Percentiles rank a stretch among this genome's conserved stretches.
Evolutionary conservation across 2,329 filamentous ascomycete genomes (phyloP).

Genomic region (Dendrostoma leiphaemia): DNA sequence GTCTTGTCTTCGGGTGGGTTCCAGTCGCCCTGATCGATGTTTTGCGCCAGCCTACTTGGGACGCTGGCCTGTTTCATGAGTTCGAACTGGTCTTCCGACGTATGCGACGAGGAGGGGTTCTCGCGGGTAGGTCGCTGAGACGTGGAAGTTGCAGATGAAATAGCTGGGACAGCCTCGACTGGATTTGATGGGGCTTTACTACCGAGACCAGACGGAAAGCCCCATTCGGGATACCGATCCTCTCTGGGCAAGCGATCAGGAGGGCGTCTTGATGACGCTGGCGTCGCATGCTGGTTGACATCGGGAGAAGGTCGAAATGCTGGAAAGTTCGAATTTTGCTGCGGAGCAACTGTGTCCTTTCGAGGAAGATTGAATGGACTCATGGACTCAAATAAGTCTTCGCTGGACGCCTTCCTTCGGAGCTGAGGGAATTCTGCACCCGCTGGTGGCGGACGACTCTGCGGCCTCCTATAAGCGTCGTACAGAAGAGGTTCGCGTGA

Average conservation of each 20-base stretch:
- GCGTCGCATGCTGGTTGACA: neutral
- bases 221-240: neutral
- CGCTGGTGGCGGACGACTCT: neutral
- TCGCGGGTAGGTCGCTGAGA: neutral
- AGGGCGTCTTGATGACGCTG: neutral
- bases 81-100: neutral
- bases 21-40: neutral
- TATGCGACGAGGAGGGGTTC: neutral
- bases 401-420: neutral
- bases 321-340: neutral
- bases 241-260: neutral
- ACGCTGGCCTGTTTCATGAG: neutral
- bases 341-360: neutral
- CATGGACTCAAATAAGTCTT: constrained; percentile 13
- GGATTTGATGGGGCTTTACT: neutral
- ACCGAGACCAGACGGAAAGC: neutral
- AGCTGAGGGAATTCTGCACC: constrained; percentile 9
- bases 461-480: neutral
- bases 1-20: neutral
- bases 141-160: neutral
- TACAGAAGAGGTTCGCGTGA: neutral
- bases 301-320: neutral
- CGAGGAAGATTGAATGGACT: constrained; percentile 17
- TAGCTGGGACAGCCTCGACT: neutral
- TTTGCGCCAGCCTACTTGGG: neutral